Evolutionary conservation across 495 filamentous ascomycete species (phyloP).

Genomic region (Recurvomyces mirabilis): DNA sequence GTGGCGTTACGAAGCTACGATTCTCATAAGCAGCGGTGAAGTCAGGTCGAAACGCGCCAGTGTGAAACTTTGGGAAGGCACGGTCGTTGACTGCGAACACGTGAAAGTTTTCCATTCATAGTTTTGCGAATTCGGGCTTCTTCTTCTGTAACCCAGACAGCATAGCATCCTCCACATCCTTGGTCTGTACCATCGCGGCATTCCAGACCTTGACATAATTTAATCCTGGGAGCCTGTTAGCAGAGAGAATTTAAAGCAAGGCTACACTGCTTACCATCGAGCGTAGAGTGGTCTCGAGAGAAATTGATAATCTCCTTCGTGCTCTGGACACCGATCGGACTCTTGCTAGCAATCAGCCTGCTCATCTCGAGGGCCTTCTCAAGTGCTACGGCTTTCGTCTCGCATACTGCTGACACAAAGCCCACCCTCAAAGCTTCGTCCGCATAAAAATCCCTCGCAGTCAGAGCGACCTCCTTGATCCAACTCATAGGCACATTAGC

Average conservation of each 20-base stretch:
- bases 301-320: constrained; percentile 91
- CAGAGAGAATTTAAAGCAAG: background rate
- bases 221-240: constrained; percentile 42
- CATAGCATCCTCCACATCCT: constrained; percentile 64
- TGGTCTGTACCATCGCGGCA: constrained; percentile 64
- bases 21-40: too few relatives aligned
- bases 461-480: constrained; percentile 84
- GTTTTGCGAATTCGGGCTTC: constrained; percentile 76
- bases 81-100: background rate
- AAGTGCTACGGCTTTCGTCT: constrained; percentile 23
- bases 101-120: constrained; percentile 37
- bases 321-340: constrained; percentile 80
- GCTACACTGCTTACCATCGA: constrained; percentile 52
- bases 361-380: constrained; percentile 56
- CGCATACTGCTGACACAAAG: constrained; percentile 67
- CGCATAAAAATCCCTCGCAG: constrained; percentile 63
- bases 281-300: constrained; percentile 63
- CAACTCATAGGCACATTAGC: constrained; percentile 64
- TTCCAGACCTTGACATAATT: constrained; percentile 86
- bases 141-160: constrained; percentile 66
- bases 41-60: background rate
- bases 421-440: constrained; percentile 74
- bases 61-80: background rate
- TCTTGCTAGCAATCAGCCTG: constrained; percentile 61
- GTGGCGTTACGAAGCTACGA: too few relatives aligned